Base-by-base conservation (phyloP, 768 basidiomycete genomes). In the Leccinum sublutescens region DNA sequence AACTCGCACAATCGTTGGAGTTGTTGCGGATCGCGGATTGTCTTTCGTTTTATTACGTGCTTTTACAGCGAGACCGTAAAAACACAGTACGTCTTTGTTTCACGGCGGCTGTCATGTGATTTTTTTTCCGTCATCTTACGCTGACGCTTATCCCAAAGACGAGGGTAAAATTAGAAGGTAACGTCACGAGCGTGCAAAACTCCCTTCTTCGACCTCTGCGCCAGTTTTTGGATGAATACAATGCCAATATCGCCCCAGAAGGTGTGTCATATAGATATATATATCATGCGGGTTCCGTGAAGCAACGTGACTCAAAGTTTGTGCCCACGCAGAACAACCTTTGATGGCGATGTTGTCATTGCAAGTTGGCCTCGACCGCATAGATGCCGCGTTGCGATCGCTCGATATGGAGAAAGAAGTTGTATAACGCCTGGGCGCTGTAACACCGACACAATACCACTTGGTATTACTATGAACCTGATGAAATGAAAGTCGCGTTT, bases 31-130 rank as follows among this genome's bases (percentile, higher is more conserved):
- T 93, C 23, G 78, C 81, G 0, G 88, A 91, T 61, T 85, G 82
- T 61, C 74, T 93, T 5, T 82, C 83, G 17, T 78, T 91, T 53
- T 88, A 87, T 66, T 91, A 87, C 62, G 77, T 87, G 34, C 75
- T 91, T 17, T 65, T 90, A 8, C 70, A 75, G 49, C 75, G 88
- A 62, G 90, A 93, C 68, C 66, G 62, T 9, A 62, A 71, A 5
- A 92, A 91, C 66, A 69, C 69, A 67, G 90, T 89, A 52, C 3
- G 75, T 55, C 48, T 3, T 33, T 45, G 11, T 21, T 10, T 7
- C 43, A 21, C 19, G 14, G 23, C 25, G 29, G 34, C 54, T 14
- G 21, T 14, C n/a, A 43, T 19, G n/a, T 10, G 40, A n/a, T 10
- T 10, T 8, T 25, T 27, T 6, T 38, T 49, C 15, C 17, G 29